Conservation (phyloP, 345 rosid genomes). For the Lumnitzera racemosa region DNA sequence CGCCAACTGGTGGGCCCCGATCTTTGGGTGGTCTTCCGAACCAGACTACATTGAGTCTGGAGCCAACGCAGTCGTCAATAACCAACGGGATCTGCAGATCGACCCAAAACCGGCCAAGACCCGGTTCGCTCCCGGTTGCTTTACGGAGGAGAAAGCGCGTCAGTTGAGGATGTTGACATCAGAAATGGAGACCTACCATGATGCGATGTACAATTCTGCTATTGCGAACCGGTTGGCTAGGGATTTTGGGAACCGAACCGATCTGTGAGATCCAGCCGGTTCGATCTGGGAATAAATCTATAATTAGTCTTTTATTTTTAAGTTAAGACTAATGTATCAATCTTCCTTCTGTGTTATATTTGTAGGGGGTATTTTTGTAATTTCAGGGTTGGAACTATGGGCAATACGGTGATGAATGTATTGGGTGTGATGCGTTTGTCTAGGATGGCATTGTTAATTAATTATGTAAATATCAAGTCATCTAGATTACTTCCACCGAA, state of each 20-base stretch:
- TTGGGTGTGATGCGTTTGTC: no score
- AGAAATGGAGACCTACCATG: constrained; percentile 37
- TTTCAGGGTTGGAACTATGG: no score
- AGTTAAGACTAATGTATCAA: no score
- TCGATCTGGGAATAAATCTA: not conserved
- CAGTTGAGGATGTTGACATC: constrained; percentile 51
- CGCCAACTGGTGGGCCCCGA: constrained; percentile 46
- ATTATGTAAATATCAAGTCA: no score
- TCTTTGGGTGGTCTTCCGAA: constrained; percentile 48
- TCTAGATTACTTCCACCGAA: no score
- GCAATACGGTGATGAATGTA: no score
- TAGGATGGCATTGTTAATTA: no score
- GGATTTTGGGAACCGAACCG: constrained; percentile 27
- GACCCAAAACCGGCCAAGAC: constrained; percentile 13
- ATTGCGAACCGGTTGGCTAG: constrained; percentile 58
- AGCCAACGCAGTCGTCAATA: not conserved
- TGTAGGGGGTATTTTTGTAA: no score
- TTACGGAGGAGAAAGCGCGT: constrained; percentile 58
- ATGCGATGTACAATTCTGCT: constrained; percentile 71
- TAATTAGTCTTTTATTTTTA: not conserved
- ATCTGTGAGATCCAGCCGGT: constrained; percentile 8
- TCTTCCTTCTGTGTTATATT: no score
- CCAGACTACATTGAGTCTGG: constrained; percentile 41
- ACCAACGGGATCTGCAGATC: constrained; percentile 4
- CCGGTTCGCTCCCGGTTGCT: constrained; percentile 35